Evolutionary conservation across 176 grass and related monocot genomes (phyloP).

Genomic region (Oryza glumipatula): DNA sequence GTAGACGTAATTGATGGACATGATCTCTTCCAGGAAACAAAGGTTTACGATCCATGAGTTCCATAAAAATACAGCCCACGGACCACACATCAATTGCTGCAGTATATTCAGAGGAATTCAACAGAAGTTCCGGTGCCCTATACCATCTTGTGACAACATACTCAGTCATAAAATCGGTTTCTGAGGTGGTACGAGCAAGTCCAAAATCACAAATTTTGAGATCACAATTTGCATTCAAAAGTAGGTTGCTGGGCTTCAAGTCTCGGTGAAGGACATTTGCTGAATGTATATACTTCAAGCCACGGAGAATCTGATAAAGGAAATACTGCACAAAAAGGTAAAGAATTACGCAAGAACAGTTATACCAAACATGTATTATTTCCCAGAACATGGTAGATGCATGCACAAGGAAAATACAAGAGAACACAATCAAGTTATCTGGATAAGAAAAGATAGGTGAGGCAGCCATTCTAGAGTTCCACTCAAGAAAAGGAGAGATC

Average conservation of each 20-base stretch:
- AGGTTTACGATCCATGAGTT: constrained; percentile 94
- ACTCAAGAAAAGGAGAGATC: constrained; percentile 7
- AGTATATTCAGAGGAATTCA: constrained; percentile 98
- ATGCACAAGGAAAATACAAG: not conserved
- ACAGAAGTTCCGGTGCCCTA: constrained; percentile 86
- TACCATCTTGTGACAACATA: constrained; percentile 99
- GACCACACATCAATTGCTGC: constrained; percentile 99
- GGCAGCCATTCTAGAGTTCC: not conserved
- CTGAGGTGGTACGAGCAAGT: constrained; percentile 95
- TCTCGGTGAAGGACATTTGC: constrained; percentile 98
- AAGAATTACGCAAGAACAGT: constrained; percentile 26
- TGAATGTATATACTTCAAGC: constrained; percentile 99
- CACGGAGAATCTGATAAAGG: constrained; percentile 99
- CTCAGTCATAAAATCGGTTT: constrained; percentile 99
- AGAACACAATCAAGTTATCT: not conserved
- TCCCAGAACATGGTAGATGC: constrained; percentile 5
- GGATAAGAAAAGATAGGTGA: not conserved
- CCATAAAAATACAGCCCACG: constrained; percentile 99
- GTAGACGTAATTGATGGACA: constrained; percentile 89
- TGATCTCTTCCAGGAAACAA: constrained; percentile 98
- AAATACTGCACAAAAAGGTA: constrained; percentile 80
- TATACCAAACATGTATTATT: constrained; percentile 15
- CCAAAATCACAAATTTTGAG: constrained; percentile 99
- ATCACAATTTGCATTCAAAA: constrained; percentile 99
- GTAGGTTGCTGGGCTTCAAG: constrained; percentile 99